Base-by-base conservation (phyloP, 768 basidiomycete species). In the Kondoa subrosea region DNA sequence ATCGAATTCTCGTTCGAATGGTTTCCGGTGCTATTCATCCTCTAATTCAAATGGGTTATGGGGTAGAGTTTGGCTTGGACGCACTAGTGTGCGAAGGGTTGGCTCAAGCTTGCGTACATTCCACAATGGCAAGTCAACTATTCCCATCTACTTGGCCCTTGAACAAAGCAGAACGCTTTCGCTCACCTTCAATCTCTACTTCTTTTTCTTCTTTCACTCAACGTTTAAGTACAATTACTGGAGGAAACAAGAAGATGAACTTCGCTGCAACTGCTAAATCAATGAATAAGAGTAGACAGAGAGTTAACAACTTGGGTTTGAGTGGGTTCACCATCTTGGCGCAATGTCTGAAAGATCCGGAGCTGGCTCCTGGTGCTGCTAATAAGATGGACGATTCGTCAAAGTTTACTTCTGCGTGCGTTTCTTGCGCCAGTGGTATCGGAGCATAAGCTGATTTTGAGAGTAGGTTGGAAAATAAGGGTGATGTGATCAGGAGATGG, bases 41-140 rank as follows among this genome's bases (percentile, higher is more conserved):
- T 2, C 58, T 73, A 21, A 75, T 75, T 57, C 73, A 75, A 67
- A 69, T 75, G 25, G 72, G 73, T 0, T 65, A 73, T 58, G 74
- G 74, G 14, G 61, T 75, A 66, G 74, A 75, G 58, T 75, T 75
- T 15, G 70, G 69, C 0, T 60, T 75, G 1, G 71, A 71, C 64
- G 70, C 63, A 4, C 29, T 74, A 30, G 71, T 74, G 14, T 72
- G 73, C 1, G 72, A 75, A 59, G 74, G 73, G 4, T 71, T 75
- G 61, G 74, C 74, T 0, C 72, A 72, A 30, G 71, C 72, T 64
- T 72, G 72, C 3, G 68, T 72, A 0, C 71, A 72, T 66, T 29
- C 67, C 0, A 64, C 72, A 0, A 16, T 16, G 0, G 66, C 67
- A 3, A 60, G 30, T 0, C 8, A 50, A 1, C 72, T 74, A 31